Evolutionary conservation across 306 rosid species (phyloP).

Genomic region (Malus asiatica): DNA sequence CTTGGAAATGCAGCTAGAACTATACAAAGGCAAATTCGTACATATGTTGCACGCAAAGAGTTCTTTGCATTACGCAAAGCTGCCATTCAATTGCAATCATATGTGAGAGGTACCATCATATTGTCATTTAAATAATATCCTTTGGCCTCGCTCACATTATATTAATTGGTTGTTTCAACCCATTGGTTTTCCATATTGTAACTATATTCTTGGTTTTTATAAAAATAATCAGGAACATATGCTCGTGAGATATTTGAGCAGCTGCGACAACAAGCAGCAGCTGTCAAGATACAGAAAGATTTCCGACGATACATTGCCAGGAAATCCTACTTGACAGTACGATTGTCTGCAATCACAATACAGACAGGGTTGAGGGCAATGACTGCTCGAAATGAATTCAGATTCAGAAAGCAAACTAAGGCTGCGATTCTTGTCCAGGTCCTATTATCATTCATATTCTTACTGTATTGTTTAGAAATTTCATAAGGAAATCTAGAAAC

Average conservation of each 20-base stretch:
- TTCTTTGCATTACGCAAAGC: constrained; percentile 71
- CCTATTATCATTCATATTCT: constrained; percentile 13
- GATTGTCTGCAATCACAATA: constrained; percentile 61
- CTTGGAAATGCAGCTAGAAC: constrained; percentile 93
- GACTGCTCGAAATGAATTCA: constrained; percentile 96
- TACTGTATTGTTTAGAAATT: neutral
- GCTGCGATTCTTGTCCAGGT: constrained; percentile 91
- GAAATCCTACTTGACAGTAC: constrained; percentile 48
- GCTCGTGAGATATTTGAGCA: constrained; percentile 76
- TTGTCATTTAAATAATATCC: constrained; percentile 13
- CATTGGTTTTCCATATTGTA: neutral
- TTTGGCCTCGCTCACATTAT: neutral
- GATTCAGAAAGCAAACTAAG: constrained; percentile 91
- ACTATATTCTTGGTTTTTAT: constrained; percentile 20
- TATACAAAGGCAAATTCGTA: constrained; percentile 90
- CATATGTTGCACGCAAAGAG: constrained; percentile 88
- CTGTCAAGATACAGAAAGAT: constrained; percentile 79
- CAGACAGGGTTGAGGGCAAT: constrained; percentile 97
- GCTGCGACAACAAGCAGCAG: constrained; percentile 83
- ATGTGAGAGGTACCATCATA: constrained; percentile 65
- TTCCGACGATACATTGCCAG: constrained; percentile 52
- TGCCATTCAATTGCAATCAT: constrained; percentile 79
- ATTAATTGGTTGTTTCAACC: constrained; percentile 12
- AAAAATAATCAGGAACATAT: constrained; percentile 48
- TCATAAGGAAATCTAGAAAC: constrained; percentile 12